These are phyloP conservation scores for Nectriaceae sp. DNA, from an alignment of 2,329 filamentous ascomycete species.

Conservation along the genomic window DNA sequence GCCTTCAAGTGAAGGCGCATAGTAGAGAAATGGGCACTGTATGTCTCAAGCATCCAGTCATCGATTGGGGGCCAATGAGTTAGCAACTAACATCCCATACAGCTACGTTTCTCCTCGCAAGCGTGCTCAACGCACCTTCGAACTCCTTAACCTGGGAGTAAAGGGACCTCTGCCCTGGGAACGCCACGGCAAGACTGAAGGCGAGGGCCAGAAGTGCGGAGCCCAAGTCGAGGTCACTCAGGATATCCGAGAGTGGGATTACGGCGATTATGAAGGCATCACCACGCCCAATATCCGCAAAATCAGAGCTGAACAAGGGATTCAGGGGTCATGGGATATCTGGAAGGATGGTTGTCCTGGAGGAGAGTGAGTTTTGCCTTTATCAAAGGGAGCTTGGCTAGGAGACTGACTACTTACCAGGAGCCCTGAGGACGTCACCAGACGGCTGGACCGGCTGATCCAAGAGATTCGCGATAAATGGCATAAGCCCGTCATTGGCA, in stretches of 20 bases:
- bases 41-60: too few species aligned
- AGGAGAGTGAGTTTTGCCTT: slow-evolving; percentile 66
- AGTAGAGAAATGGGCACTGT: too few species aligned
- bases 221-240: slow-evolving; percentile 69
- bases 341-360: slow-evolving; percentile 87
- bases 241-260: slow-evolving; percentile 83
- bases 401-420: slow-evolving; percentile 35
- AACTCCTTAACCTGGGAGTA: slow-evolving; percentile 77
- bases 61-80: too few species aligned
- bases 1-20: too few species aligned
- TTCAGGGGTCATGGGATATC: slow-evolving; percentile 72
- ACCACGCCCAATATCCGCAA: slow-evolving; percentile 69
- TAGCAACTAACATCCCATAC: too few species aligned
- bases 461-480: slow-evolving; percentile 68
- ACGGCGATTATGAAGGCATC: slow-evolving; percentile 84
- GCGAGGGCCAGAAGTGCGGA: slow-evolving; percentile 48
- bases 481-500: slow-evolving; percentile 64
- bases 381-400: slow-evolving; percentile 9
- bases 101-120: slow-evolving; percentile 85
- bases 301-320: slow-evolving; percentile 57
- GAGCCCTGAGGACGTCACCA: slow-evolving; percentile 71
- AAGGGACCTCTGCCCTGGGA: slow-evolving; percentile 72
- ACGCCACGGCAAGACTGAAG: slow-evolving; percentile 41
- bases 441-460: slow-evolving; percentile 75
- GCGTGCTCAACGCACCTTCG: slow-evolving; percentile 86